Evolutionary conservation across 352 stramenopile species (phyloP), one percentile per base, ranked within the genome.

Genomic region (Globisporangium canariense): DNA sequence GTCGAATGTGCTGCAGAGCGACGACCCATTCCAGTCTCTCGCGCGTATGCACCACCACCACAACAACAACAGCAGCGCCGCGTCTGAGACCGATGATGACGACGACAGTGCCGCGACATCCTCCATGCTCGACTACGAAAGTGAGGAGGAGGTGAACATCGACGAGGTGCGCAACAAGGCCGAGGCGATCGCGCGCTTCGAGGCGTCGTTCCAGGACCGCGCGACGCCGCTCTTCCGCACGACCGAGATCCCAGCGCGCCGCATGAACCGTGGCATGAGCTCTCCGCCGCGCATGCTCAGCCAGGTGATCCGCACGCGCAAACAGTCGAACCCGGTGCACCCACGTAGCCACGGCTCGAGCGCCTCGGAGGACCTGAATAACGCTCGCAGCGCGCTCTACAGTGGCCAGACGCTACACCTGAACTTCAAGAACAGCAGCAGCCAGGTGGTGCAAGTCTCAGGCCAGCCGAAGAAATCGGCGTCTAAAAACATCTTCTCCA

Each of bases 391-490:
- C 22, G 69, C 77, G 18, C 71, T 88, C 64, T 78, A 81, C 66
- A 75, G 86, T 50, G 77, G 77, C 49, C 79, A 89, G 68, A 76
- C 71, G 28, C 68, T 89, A 4, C 77, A 89, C 51, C 40, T 89
- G 38, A 69, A 62, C 1, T 89, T 89, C 69, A 81, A 81, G 64
- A 76, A 66, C 20, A 81, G 67, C 43, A 75, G 64, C 3, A 76
- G 77, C 22, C 68, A 76, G 22, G 62, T 69, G 13, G 70, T 74
- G 1, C 77, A 89, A 59, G 76, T 86, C 2, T 78, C 81, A 13
- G 76, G 74, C 4, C 76, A 78, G 20, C 71, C 80, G 20, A 78
- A 71, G 49, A 73, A 65, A 30, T 65, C 60, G 9, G n/a, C 38
- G 0, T 72, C 73, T 55, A 73, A 67, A 49, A 85, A 81, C 52